Conservation (phyloP, 805 yeast genomes). For the Sugiyamaella smithiae region DNA sequence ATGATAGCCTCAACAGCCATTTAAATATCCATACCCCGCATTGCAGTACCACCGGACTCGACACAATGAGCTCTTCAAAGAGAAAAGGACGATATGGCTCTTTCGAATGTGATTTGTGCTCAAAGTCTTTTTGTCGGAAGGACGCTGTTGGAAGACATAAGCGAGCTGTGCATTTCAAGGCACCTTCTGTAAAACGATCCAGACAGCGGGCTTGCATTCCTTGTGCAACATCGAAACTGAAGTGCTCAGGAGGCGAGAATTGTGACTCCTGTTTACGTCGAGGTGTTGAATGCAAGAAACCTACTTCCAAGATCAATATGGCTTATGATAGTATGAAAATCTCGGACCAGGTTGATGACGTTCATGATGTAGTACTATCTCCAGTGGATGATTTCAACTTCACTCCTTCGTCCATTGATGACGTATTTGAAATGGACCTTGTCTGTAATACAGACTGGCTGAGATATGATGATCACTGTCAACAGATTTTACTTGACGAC, state of each 20-base stretch:
- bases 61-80: too few relatives aligned
- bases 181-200: constrained; percentile 2
- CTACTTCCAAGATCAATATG: background rate
- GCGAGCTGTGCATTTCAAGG: constrained; percentile 16
- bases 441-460: constrained; percentile 13
- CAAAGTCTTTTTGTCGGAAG: constrained; percentile 16
- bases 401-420: background rate
- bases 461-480: constrained; percentile 5
- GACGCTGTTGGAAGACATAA: constrained; percentile 21
- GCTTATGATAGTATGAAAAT: background rate
- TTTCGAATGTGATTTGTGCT: constrained; percentile 17
- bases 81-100: constrained; percentile 7
- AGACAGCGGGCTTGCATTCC: constrained; percentile 15
- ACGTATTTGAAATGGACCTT: constrained; percentile 5
- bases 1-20: too few relatives aligned
- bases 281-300: background rate
- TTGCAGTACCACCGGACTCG: too few relatives aligned
- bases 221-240: constrained; percentile 21
- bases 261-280: constrained; percentile 23
- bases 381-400: background rate
- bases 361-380: background rate
- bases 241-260: constrained; percentile 25
- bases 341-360: background rate
- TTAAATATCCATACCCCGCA: too few relatives aligned
- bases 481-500: background rate